These are phyloP conservation scores for Cutaneotrichosporon mucoides DNA, from an alignment of 1,284 basidiomycete genomes.

Conservation along the genomic window DNA sequence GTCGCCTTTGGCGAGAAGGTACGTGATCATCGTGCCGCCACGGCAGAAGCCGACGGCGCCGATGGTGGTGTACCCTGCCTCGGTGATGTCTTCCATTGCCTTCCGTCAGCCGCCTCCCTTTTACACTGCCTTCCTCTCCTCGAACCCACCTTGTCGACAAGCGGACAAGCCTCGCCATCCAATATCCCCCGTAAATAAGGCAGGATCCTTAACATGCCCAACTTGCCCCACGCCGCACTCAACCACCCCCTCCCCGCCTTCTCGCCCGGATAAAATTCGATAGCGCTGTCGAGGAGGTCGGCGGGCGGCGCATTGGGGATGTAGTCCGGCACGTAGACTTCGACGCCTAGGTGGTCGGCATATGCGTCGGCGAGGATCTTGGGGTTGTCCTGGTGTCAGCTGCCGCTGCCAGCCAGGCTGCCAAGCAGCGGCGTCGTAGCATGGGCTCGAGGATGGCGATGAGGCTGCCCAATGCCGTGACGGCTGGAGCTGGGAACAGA, in stretches of 20 bases:
- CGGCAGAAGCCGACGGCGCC: conserved; percentile 66
- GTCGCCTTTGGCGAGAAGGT: conserved; percentile 27
- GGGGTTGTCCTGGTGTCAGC: conserved; percentile 49
- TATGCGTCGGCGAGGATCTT: conserved; percentile 63
- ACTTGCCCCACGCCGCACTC: conserved; percentile 4
- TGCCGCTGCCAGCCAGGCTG: no score
- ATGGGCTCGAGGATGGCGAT: no score
- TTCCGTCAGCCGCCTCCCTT: background rate
- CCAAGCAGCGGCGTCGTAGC: no score
- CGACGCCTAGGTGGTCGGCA: conserved; percentile 55
- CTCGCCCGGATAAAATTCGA: conserved; percentile 24
- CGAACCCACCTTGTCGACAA: conserved; percentile 11
- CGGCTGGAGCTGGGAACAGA: no score
- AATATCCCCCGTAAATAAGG: conserved; percentile 12
- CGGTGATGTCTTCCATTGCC: background rate
- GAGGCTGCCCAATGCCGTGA: no score
- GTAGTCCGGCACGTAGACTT: conserved; percentile 57
- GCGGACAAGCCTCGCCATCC: background rate
- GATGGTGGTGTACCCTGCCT: conserved; percentile 43
- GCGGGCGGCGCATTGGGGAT: conserved; percentile 26
- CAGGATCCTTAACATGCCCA: conserved; percentile 13
- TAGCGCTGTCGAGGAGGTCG: conserved; percentile 17
- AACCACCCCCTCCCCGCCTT: conserved; percentile 13
- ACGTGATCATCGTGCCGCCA: conserved; percentile 51
- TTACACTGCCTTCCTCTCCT: no score